Evolutionary conservation across 2,329 filamentous ascomycete species (phyloP), one percentile per base, ranked within the genome.

Genomic region (Aspergillus sojae): DNA sequence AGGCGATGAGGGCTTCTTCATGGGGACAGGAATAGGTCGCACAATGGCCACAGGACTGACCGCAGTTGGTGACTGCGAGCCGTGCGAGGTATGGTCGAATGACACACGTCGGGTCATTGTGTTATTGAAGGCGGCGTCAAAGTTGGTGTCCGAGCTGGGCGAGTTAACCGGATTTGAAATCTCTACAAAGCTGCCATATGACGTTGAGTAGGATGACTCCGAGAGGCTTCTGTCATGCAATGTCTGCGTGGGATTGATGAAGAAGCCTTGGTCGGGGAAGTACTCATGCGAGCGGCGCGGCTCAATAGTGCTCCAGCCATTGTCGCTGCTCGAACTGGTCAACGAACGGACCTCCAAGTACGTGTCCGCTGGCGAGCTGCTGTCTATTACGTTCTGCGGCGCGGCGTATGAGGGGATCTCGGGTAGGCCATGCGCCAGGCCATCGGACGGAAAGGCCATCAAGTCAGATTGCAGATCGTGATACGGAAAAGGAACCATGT

Each of bases 201-300:
- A 92, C 76, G 83, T 90, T 1, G 91, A 89, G 68, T 89, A 87
- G 1, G 91, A 95, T 2, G 93, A 95, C 72, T 96, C 92, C 4
- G 94, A 97, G 71, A 91, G 89, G 60, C 90, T 94, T 70, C 94
- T 88, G 73, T 96, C 86, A 80, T 97, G 94, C 58, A 98, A 83
- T 1, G 93, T 96, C 80, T 97, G 91, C 66, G 90, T 88, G 2
- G 94, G 94, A 79, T 97, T 97, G 83, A 96, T 96, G 73, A 97
- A 94, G 68, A 91, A 89, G 16, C 82, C 81, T 63, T 80, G 81
- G 46, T 89, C 83, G 53, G 85, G 83, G 70, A 85, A 84, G 39
- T 86, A 85, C 69, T 94, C 91, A 69, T 91, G 88, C 43, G 89
- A 90, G 65, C 88, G 89, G 64, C 89, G 89, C 75, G 88, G 86